Evolutionary conservation across 176 grass and related monocot species (phyloP), one percentile per base, ranked within the genome.

Genomic region (Olyra latifolia): DNA sequence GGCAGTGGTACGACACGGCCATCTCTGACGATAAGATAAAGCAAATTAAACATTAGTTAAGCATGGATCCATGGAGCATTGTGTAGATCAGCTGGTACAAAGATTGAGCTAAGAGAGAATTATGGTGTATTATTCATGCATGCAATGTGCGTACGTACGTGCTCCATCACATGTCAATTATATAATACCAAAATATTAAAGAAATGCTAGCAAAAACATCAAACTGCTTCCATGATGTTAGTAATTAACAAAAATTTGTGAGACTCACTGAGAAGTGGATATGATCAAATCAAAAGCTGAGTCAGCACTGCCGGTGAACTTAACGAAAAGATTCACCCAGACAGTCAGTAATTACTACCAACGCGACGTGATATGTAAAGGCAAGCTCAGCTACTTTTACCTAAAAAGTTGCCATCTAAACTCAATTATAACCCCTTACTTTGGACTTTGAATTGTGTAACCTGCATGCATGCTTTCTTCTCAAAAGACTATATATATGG

Each of bases 11-110:
- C 53, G 2, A 24, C 58, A n/a, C 28, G 50, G 0, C 67, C 38
- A 42, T 75, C 85, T 7, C 89, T 86, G 40, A 5, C 71, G 2
- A 43, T 54, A 80, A 41, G 55, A 79, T n/a, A 61, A 27, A 25
- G 27, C 17, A 81, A 62, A 64, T 28, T 6, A 59, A n/a, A n/a
- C n/a, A n/a, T n/a, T n/a, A n/a, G n/a, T 59, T 71, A 59, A 38
- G 7, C 28, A 13, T 38, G 4, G 13, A 20, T 45, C 20, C 60
- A 57, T 27, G 19, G 59, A 54, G 38, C 30, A 14, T 52, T 66
- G 76, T 67, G 62, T 10, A 42, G 47, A 42, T 27, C 32, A 67
- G n/a, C n/a, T n/a, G 15, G 42, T 19, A 11, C 19, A n/a, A 22
- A 38, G 12, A 39, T 20, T 66, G 11, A 38, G 10, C 13, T 39